Percentiles rank a stretch among this genome's conserved stretches.
These are phyloP conservation scores for Tuber aestivum DNA, from an alignment of 495 filamentous ascomycete species.

Conservation along the genomic window DNA sequence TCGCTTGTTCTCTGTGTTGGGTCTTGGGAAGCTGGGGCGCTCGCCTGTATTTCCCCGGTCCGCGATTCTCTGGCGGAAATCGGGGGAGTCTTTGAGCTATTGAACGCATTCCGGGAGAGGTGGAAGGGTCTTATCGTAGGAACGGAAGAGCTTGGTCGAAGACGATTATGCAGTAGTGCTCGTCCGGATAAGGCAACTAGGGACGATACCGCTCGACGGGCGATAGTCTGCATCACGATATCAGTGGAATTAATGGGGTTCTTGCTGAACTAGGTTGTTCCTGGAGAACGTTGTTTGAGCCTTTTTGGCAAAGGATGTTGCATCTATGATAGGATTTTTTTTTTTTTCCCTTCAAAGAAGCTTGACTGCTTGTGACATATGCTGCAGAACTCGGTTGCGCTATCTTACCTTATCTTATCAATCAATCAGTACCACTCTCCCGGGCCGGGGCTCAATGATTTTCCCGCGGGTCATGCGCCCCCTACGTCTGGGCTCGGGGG, in stretches of 20 bases:
- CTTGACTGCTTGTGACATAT: constrained; percentile 12
- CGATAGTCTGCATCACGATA: constrained; percentile 39
- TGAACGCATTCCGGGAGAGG: constrained; percentile 15
- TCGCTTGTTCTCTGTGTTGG: constrained; percentile 14
- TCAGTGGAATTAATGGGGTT: constrained; percentile 15
- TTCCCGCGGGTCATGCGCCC: no score
- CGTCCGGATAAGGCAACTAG: constrained; percentile 35
- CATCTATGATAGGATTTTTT: constrained; percentile 18
- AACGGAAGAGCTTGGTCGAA: constrained; percentile 28
- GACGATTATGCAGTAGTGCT: constrained; percentile 26
- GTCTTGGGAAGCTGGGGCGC: constrained; percentile 1
- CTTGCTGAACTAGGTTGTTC: constrained; percentile 13
- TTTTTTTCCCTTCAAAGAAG: not conserved
- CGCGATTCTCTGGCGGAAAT: constrained; percentile 12
- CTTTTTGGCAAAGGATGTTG: constrained; percentile 4
- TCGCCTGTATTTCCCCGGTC: not conserved
- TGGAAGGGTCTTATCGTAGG: constrained; percentile 13
- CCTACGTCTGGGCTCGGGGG: no score
- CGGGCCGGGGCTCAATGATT: no score
- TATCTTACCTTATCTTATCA: constrained; percentile 30
- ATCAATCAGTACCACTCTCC: not conserved
- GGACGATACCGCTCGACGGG: constrained; percentile 36
- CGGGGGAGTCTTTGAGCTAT: constrained; percentile 9
- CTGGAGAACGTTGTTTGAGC: constrained; percentile 6
- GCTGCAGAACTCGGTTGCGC: not conserved